Evolutionary conservation across 2,329 filamentous ascomycete species (phyloP).

Genomic region (Emmonsiellopsis sp.): DNA sequence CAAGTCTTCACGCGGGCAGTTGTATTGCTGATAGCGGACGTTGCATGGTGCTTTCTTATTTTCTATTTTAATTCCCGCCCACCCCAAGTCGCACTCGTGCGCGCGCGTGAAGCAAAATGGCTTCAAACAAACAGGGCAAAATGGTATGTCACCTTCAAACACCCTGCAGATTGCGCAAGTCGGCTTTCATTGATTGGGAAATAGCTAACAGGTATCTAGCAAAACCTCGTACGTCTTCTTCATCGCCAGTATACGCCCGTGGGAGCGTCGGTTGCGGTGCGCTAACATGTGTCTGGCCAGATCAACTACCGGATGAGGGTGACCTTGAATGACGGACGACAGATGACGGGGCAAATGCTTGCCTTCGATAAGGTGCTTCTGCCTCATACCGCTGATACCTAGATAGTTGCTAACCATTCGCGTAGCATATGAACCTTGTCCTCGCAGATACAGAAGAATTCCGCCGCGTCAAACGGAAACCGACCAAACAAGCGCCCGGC

Average conservation of each 20-base stretch:
- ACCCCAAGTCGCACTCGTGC: conserved; percentile 37
- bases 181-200: conserved; percentile 38
- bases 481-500: conserved; percentile 55
- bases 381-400: background rate
- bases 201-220: conserved; percentile 52
- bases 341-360: conserved; percentile 97
- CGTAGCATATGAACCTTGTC: conserved; percentile 96
- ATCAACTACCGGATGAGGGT: conserved; percentile 99
- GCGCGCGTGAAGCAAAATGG: conserved; percentile 45
- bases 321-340: conserved; percentile 85
- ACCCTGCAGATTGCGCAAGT: conserved; percentile 29
- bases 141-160: conserved; percentile 63
- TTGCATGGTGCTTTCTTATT: background rate
- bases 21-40: background rate
- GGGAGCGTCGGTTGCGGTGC: background rate
- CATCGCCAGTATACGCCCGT: background rate
- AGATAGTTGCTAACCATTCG: background rate
- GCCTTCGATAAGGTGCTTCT: conserved; percentile 89
- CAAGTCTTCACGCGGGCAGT: background rate
- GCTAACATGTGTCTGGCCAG: conserved; percentile 24
- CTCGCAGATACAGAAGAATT: conserved; percentile 98
- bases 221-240: conserved; percentile 51
- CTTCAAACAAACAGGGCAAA: conserved; percentile 90
- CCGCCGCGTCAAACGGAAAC: conserved; percentile 78
- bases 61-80: conserved; percentile 1